Evolutionary conservation across 805 yeast species (phyloP).

Genomic region (Clavispora vitiphila): DNA sequence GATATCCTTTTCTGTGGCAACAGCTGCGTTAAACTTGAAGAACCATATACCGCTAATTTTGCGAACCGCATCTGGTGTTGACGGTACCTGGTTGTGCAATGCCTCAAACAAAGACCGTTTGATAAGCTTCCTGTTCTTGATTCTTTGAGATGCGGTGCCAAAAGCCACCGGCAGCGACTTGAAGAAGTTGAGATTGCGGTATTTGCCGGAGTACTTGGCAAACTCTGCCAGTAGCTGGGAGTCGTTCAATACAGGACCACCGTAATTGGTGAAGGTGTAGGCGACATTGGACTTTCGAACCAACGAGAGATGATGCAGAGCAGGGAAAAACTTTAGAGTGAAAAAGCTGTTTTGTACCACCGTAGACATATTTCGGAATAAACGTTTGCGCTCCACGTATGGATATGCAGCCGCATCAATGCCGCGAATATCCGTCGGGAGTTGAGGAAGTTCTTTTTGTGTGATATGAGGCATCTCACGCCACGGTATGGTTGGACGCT

Average conservation of each 20-base stretch:
- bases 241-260: constrained; percentile 25
- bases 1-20: constrained; percentile 4
- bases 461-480: constrained; percentile 12
- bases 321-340: constrained; percentile 26
- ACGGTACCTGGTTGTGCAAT: constrained; percentile 7
- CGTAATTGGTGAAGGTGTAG: constrained; percentile 27
- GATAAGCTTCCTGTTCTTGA: constrained; percentile 34
- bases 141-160: constrained; percentile 29
- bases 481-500: not conserved
- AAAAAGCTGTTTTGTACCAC: constrained; percentile 19
- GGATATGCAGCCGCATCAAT: constrained; percentile 21
- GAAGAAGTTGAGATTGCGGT: constrained; percentile 18
- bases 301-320: constrained; percentile 20
- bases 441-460: constrained; percentile 17
- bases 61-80: constrained; percentile 1
- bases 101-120: constrained; percentile 8
- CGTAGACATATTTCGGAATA: constrained; percentile 13
- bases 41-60: constrained; percentile 13
- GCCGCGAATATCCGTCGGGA: constrained; percentile 33
- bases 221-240: constrained; percentile 16
- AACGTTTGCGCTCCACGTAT: constrained; percentile 6
- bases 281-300: constrained; percentile 37
- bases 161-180: constrained; percentile 23
- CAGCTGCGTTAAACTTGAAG: constrained; percentile 8
- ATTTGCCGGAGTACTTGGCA: constrained; percentile 26